Evolutionary conservation across 108 stramenopile species (phyloP), one percentile per base, ranked within the genome.

Genomic region (Epipyxis sp.): DNA sequence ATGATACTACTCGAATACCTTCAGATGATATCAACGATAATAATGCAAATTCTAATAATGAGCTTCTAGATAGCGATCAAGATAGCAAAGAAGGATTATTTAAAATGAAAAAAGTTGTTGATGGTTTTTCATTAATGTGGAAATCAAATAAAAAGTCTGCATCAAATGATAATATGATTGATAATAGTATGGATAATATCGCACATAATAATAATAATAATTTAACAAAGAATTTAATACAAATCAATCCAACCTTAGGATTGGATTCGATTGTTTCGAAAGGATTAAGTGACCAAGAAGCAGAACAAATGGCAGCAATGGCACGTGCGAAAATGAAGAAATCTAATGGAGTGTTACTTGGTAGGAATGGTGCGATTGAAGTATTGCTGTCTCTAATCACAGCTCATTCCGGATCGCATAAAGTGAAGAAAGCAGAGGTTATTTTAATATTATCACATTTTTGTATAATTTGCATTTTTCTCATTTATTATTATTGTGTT

Each of bases 271-370:
- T 50, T 13, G 20, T 50, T 20, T 50, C 46, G 6, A 50, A 6
- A 50, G 46, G 46, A 50, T 50, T 50, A 50, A 50, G 46, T 50
- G 46, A 50, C 46, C 46, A 50, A 50, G 46, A 50, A 50, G 46
- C 6, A 50, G 13, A 20, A 13, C 13, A 6, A 13, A 50, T 50
- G 13, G 20, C 6, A 50, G 46, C 46, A 13, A 50, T 50, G 46
- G n/a, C n/a, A n/a, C n/a, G n/a, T n/a, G n/a, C 46, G 46, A 13
- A 6, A 50, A 20, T 13, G 20, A 50, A 20, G 46, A 6, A 50
- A 50, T 50, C 46, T 13, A 50, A 50, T 50, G 20, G 20, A 50
- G 46, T 13, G 20, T 20, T 13, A 50, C 46, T 13, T 13, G 13
- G 46, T 13, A 20, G 13, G 46, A 13, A 13, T 50, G 46, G 46